phyloP scores from a whole-genome alignment of 2,329 filamentous ascomycete genomes.

The Stromatinia cepivora region DNA sequence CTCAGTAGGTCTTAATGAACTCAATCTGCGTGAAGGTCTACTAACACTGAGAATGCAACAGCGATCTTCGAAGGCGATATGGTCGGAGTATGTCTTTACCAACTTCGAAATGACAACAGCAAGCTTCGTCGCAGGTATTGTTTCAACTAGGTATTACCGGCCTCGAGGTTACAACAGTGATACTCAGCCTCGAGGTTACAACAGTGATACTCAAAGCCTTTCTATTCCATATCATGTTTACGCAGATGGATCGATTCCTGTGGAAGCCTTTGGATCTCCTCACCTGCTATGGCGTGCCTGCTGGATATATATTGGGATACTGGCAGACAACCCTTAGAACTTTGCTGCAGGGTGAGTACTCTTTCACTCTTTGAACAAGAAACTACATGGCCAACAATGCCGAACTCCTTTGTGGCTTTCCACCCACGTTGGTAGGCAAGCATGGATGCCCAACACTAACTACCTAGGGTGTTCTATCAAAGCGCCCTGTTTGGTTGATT shows the following conservation, averaged over 20 bases:
- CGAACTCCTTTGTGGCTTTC: not conserved
- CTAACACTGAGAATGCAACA: not conserved
- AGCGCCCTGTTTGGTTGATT: not conserved
- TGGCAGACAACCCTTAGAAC: not conserved
- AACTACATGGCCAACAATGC: not conserved
- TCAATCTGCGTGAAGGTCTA: too few relatives aligned
- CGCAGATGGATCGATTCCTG: not conserved
- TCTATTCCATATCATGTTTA: not conserved
- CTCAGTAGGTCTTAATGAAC: not conserved
- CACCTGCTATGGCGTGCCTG: not conserved
- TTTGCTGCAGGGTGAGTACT: not conserved
- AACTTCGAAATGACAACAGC: not conserved
- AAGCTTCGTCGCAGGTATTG: not conserved
- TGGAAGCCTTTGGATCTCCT: not conserved
- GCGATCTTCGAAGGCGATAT: not conserved
- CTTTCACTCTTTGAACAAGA: not conserved
- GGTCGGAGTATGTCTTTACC: too few relatives aligned
- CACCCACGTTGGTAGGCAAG: not conserved
- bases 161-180: not conserved
- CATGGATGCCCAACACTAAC: not conserved
- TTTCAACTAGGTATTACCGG: not conserved
- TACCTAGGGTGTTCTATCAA: not conserved
- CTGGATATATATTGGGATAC: not conserved
- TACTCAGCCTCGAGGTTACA: not conserved
- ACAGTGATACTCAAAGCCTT: not conserved